These are phyloP conservation scores for Glycine tomentella DNA, from an alignment of 306 rosid genomes.

Conservation along the genomic window DNA sequence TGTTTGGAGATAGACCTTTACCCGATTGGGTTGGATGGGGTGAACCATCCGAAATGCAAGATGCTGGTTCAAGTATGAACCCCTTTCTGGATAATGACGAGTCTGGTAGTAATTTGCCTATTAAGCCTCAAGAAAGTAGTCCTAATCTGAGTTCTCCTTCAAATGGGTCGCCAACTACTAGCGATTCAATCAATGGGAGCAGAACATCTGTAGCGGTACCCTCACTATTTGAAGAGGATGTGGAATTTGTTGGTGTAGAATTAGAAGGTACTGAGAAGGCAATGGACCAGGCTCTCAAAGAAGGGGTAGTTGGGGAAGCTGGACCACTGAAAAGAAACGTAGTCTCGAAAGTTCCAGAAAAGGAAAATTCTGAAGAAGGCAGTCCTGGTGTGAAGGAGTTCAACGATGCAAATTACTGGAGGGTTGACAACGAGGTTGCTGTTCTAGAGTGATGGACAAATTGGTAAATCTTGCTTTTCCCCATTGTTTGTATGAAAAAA, in stretches of 20 bases:
- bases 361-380: constrained; percentile 76
- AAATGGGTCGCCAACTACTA: constrained; percentile 60
- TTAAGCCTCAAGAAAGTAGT: constrained; percentile 52
- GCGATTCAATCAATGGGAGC: constrained; percentile 27
- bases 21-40: constrained; percentile 98
- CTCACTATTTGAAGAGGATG: constrained; percentile 92
- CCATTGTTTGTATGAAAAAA: constrained; percentile 52
- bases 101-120: constrained; percentile 46
- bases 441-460: constrained; percentile 69
- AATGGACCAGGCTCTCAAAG: constrained; percentile 92
- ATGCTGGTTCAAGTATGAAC: constrained; percentile 75
- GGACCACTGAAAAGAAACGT: constrained; percentile 82
- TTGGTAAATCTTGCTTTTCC: constrained; percentile 24
- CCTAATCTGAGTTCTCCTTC: constrained; percentile 52
- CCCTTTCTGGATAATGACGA: constrained; percentile 78
- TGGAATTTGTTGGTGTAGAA: constrained; percentile 94
- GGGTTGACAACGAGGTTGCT: constrained; percentile 94
- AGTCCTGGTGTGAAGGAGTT: constrained; percentile 79
- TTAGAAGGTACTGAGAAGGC: constrained; percentile 90
- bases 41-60: constrained; percentile 74
- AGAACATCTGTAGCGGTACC: constrained; percentile 55
- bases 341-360: constrained; percentile 62
- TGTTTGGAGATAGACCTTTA: constrained; percentile 78
- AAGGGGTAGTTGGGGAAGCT: constrained; percentile 96
- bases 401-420: constrained; percentile 96